phyloP scores from a whole-genome alignment of 352 stramenopile species.

The Globisporangium camurandrum region DNA sequence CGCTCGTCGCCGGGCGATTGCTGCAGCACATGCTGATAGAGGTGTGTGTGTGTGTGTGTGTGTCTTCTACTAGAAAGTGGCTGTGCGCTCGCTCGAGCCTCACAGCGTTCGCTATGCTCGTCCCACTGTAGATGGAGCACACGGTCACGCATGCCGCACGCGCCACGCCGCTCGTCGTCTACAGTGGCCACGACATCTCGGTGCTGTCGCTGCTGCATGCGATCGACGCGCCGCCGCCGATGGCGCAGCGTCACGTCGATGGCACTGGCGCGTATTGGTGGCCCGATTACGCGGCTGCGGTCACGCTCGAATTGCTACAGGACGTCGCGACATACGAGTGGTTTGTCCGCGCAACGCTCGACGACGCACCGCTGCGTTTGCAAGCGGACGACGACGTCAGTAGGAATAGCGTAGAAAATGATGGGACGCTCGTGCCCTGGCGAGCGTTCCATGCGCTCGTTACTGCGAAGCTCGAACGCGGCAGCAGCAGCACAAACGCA shows the following conservation, averaged over 20 bases:
- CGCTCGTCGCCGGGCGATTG: slow-evolving; percentile 51
- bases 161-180: slow-evolving; percentile 57
- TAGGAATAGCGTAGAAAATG: no score
- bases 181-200: slow-evolving; percentile 79
- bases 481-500: no score
- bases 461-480: no score
- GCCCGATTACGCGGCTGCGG: slow-evolving; percentile 61
- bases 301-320: slow-evolving; percentile 67
- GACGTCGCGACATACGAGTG: slow-evolving; percentile 35
- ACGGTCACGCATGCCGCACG: slow-evolving; percentile 19
- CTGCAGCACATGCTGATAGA: slow-evolving; percentile 54
- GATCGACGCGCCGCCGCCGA: slow-evolving; percentile 31
- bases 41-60: slow-evolving; percentile 9
- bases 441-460: no score
- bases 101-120: neutral
- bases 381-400: neutral
- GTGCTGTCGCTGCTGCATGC: slow-evolving; percentile 71
- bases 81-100: neutral
- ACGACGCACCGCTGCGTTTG: slow-evolving; percentile 27
- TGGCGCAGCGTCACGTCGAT: no score
- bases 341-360: slow-evolving; percentile 48
- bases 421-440: no score
- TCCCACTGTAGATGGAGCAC: slow-evolving; percentile 30
- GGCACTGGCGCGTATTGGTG: slow-evolving; percentile 56
- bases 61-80: neutral